phyloP scores from a whole-genome alignment of 2,329 filamentous ascomycete genomes.

The Penicillium nordicum region DNA sequence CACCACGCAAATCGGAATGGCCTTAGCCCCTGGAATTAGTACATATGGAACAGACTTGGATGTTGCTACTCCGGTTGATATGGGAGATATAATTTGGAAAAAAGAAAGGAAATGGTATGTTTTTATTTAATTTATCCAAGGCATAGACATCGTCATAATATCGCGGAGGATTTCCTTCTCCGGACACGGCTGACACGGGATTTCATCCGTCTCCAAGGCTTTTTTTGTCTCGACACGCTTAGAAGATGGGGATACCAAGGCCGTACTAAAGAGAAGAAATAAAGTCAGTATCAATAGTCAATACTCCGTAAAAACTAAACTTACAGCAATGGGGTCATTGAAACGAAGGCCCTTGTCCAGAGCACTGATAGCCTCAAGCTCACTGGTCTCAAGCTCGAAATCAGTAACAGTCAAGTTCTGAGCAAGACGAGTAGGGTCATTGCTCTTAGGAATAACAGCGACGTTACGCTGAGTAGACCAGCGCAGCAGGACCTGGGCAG shows the following conservation, averaged over 20 bases:
- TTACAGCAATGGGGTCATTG: conserved; percentile 70
- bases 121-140: conserved; percentile 8
- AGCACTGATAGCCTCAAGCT: conserved; percentile 63
- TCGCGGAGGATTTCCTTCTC: not conserved
- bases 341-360: conserved; percentile 68
- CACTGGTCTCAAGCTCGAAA: conserved; percentile 64
- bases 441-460: conserved; percentile 79
- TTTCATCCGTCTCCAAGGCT: conserved; percentile 4
- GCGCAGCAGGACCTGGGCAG: conserved; percentile 77
- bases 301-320: conserved; percentile 29
- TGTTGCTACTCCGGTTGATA: not conserved
- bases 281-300: conserved; percentile 7
- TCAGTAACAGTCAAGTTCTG: conserved; percentile 56
- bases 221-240: conserved; percentile 20
- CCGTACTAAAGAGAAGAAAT: conserved; percentile 43
- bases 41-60: not conserved
- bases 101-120: not conserved
- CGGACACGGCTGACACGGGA: conserved; percentile 1
- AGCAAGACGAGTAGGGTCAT: conserved; percentile 45
- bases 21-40: too few species aligned
- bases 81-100: not conserved
- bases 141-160: conserved; percentile 7
- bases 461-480: conserved; percentile 83
- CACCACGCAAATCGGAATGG: too few species aligned
- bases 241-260: conserved; percentile 53